Evolutionary conservation across 768 basidiomycete species (phyloP).

Genomic region (Amylocystis lapponica): DNA sequence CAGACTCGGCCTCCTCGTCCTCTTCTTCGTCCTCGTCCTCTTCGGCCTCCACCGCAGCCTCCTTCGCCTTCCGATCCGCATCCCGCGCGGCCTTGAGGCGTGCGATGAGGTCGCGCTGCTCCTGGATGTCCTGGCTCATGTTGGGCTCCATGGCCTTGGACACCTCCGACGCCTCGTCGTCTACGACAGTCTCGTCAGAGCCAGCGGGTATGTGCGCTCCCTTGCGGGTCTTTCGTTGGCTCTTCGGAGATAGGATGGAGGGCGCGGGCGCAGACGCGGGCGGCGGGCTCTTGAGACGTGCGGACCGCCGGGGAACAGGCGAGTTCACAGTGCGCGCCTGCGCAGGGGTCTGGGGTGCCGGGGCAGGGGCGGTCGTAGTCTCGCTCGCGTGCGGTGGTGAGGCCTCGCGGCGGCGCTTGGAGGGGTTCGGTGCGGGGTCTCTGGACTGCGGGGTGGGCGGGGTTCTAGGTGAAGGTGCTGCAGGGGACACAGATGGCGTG

Average conservation of each 20-base stretch:
- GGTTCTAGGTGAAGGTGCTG: constrained; percentile 23
- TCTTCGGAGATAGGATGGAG: constrained; percentile 28
- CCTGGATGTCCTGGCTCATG: constrained; percentile 64
- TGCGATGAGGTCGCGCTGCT: constrained; percentile 73
- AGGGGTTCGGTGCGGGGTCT: constrained; percentile 32
- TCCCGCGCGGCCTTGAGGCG: constrained; percentile 63
- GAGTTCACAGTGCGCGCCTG: constrained; percentile 11
- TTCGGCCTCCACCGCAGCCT: constrained; percentile 13
- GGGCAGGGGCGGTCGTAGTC: constrained; percentile 15
- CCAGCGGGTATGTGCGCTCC: constrained; percentile 41
- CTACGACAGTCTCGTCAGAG: constrained; percentile 61
- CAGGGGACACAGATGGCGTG: constrained; percentile 26
- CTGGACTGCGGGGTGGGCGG: constrained; percentile 32
- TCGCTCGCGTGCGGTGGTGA: constrained; percentile 30
- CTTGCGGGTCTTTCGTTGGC: constrained; percentile 30
- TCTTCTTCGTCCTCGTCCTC: constrained; percentile 10
- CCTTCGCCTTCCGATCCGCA: constrained; percentile 20
- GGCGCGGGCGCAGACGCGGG: constrained; percentile 32
- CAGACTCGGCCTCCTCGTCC: constrained; percentile 11
- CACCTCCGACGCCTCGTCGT: constrained; percentile 48
- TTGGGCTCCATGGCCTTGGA: constrained; percentile 45
- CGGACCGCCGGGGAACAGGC: constrained; percentile 35
- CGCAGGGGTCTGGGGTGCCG: constrained; percentile 17
- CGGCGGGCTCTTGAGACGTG: constrained; percentile 37
- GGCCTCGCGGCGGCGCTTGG: constrained; percentile 65